Base-by-base conservation (phyloP, 2,329 filamentous ascomycete genomes). In the Fusarium globosum region DNA sequence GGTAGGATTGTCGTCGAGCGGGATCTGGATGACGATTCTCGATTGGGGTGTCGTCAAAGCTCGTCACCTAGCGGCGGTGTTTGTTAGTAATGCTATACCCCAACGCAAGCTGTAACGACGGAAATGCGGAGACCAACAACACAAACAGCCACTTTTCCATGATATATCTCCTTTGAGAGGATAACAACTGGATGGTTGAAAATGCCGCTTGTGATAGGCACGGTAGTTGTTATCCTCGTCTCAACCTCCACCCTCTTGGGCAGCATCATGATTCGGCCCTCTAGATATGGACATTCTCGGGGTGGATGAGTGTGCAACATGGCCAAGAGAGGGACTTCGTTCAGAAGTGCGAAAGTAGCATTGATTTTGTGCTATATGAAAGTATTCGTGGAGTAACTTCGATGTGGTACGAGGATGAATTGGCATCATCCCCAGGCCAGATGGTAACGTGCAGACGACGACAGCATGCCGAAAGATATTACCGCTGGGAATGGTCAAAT, bases 381-480 rank as follows among this genome's bases (percentile, higher is more conserved):
- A 35, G 18, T 36, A 36, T 52, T 6, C 0, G 36, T 9, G 1
- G 15, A n/a, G 20, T 36, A 23, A 26, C 6, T 36, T 36, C 2
- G 4, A 14, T 26, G 4, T 10, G 13, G 9, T 26, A 36, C 6
- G 4, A 36, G 4, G 13, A 52, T 52, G n/a, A 52, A 36, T 23
- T 16, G 6, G 18, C 16, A 52, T 14, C 4, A 21, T 13, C 30
- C 4, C 30, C 49, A 20, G 9, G 13, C 2, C 12, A 36, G n/a
- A 36, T 1, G 8, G 6, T 11, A 18, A 2, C 1, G 4, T 8
- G 18, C 6, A 15, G n/a, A 36, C 4, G n/a, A 52, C 4, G 18
- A 15, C 26, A 20, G 33, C 9, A 26, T 0, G n/a, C 8, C 5
- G 18, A 16, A 23, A 26, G n/a, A 2, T n/a, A 20, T 38, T 12